Base-by-base conservation (phyloP, 2,329 filamentous ascomycete species). In the Ceratocystis eucalypticola region DNA sequence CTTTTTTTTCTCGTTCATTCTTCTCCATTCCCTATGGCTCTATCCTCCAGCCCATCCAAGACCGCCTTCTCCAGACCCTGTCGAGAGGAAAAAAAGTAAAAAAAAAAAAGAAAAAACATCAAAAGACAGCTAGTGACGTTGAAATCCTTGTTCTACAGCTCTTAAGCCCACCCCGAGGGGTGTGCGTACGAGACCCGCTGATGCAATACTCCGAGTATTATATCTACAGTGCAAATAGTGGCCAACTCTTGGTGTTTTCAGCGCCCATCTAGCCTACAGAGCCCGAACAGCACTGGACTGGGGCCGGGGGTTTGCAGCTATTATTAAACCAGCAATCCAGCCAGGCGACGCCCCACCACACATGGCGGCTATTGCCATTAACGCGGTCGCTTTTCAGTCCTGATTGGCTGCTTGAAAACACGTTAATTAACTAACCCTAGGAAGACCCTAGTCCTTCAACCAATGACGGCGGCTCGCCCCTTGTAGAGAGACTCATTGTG, bases 61-160 rank as follows among this genome's bases (percentile, higher is more conserved):
- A 10, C 10, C 20, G 12, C 20, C 15, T 37, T 59, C 30, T 10
- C 28, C 4, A 17, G 25, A 5, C 5, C 37, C 37, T 41, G 61
- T 15, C 17, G 28, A 61, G 30, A 33, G 17, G 25, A 10, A 62
- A 48, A 33, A 46, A 53, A 41, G 15, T 22, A 12, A 63, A 59
- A 55, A 66, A 62, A 62, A 48, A 33, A 46, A 62, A 41, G 15
- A 30, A 12, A 63, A 59, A 55, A 66, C 22, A 61, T 28, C 48
- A 53, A 62, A 20, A 41, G 48, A 64, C 45, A 48, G 30, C 59
- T 44, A 62, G 62, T 64, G 30, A 45, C 22, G 45, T 50, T 10
- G 46, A 30, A 15, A 8, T 7, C 17, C 15, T 1, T 30, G 6
- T 3, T n/a, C 8, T 30, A 33, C 53, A 59, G 5, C 20, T 15